Evolutionary conservation across 129 eudicot species (phyloP).

Genomic region (Escallonia rubra): DNA sequence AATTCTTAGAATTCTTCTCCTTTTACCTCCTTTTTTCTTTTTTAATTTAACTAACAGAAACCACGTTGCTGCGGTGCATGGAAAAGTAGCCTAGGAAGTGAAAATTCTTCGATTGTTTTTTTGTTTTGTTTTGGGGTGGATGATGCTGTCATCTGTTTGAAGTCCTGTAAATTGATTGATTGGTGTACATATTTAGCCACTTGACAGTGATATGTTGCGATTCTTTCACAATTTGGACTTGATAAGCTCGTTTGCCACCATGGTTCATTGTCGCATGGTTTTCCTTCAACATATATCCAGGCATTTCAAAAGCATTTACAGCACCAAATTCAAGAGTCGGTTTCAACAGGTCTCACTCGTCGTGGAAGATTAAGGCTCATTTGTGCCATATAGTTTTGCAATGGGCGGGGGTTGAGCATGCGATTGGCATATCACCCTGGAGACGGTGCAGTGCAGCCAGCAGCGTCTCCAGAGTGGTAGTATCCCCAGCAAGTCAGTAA

Average conservation of each 20-base stretch:
- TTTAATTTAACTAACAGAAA: neutral
- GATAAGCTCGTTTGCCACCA: neutral
- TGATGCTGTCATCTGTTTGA: conserved; percentile 23
- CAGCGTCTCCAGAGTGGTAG: too few species aligned
- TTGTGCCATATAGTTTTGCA: too few species aligned
- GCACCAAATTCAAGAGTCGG: too few species aligned
- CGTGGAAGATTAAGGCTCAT: too few species aligned
- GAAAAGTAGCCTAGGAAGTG: neutral
- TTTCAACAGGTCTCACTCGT: too few species aligned
- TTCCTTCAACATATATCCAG: too few species aligned
- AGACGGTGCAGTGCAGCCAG: too few species aligned
- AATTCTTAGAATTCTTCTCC: neutral
- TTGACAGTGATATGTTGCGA: neutral
- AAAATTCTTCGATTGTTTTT: conserved; percentile 6
- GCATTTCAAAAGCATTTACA: too few species aligned
- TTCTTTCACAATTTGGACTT: neutral
- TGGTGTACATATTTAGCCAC: conserved; percentile 3
- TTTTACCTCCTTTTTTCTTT: neutral
- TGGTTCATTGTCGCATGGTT: too few species aligned
- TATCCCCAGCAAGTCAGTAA: too few species aligned
- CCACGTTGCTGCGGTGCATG: neutral
- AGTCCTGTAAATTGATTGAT: conserved; percentile 7
- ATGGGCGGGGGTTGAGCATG: too few species aligned
- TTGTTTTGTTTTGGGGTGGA: conserved; percentile 9
- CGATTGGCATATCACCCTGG: too few species aligned